Evolutionary conservation across 495 filamentous ascomycete genomes (phyloP), one percentile per base, ranked within the genome.

Genomic region (Amorphotheca resinae): DNA sequence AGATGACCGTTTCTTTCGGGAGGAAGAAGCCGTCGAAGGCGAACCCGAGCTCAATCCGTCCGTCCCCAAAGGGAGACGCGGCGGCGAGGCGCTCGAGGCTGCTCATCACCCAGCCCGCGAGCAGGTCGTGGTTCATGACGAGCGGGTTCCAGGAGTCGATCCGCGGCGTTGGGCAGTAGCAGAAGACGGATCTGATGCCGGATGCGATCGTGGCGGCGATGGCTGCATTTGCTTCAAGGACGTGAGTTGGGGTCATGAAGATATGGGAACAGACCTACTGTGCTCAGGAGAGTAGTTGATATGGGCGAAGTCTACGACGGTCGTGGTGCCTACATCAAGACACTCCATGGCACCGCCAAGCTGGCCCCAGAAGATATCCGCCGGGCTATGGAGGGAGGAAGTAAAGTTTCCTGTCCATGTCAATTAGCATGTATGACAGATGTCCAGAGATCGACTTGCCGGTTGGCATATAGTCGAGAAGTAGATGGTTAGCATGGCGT

Each of bases 251-350:
- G 14, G 32, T 46, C 18, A 26, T 17, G 2, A 39, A n/a, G 37
- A 12, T 25, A 31, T 32, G 32, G 9, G 32, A 12, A 25, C 20
- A 22, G n/a, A 28, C 50, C 52, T 53, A 62, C 62, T 50, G 45
- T 67, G 58, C 0, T 64, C 65, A 2, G 59, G 54, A 0, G 67
- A 61, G 38, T 59, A 61, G 36, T 62, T 71, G 28, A 68, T 48
- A 53, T 76, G 68, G 0, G 72, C 68, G 48, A 76, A 71, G 46
- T 79, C 74, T 1, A 77, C 61, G 0, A 74, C 60, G 0, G 72
- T 76, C 3, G 76, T 80, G 3, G 68, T 71, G 11, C 76, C 76
- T 4, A 63, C 64, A 47, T 76, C 62, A 12, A 80, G 31, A 11
- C 62, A 60, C 43, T 78, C 72, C 7, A 72, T 60, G 26, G 61